A percentile compares a stretch with the other conserved stretches of the same genome.
phyloP scores from a whole-genome alignment of 257 asterid species.

The Cordia subcordata region DNA sequence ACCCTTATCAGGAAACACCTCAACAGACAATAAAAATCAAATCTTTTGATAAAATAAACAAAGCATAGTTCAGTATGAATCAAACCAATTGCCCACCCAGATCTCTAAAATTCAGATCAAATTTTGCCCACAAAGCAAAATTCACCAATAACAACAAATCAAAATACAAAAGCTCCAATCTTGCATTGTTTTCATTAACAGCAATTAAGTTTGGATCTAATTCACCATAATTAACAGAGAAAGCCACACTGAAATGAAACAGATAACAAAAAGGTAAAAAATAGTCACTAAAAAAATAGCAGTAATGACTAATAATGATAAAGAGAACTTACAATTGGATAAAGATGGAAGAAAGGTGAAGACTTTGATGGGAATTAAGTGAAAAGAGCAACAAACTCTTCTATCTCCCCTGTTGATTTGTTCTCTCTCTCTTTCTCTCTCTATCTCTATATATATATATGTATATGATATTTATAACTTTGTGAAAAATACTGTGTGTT shows the following conservation, averaged over 20 bases:
- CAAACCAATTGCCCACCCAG: constrained; percentile 23
- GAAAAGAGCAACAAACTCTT: constrained; percentile 26
- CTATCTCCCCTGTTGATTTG: constrained; percentile 4
- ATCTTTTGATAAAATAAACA: constrained; percentile 31
- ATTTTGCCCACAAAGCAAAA: constrained; percentile 27
- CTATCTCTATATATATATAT: constrained; percentile 21
- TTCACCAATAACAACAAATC: constrained; percentile 19
- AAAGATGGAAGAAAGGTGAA: constrained; percentile 35
- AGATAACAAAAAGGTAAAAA: not conserved
- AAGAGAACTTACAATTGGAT: constrained; percentile 61
- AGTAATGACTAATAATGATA: constrained; percentile 9
- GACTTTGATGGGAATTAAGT: constrained; percentile 34
- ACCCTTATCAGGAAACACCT: constrained; percentile 34
- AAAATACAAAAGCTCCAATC: constrained; percentile 33
- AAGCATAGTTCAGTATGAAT: constrained; percentile 21
- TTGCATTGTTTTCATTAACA: constrained; percentile 31
- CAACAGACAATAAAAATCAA: constrained; percentile 23
- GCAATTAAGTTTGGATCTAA: constrained; percentile 48
- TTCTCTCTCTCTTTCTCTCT: constrained; percentile 26
- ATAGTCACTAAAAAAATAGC: not conserved
- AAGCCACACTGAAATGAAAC: constrained; percentile 10
- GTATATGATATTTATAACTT: not conserved
- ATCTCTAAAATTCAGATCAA: constrained; percentile 75
- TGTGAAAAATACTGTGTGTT: not conserved
- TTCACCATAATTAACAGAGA: constrained; percentile 8